These are phyloP conservation scores for Kernera saxatilis DNA, from an alignment of 345 rosid genomes.

Conservation along the genomic window DNA sequence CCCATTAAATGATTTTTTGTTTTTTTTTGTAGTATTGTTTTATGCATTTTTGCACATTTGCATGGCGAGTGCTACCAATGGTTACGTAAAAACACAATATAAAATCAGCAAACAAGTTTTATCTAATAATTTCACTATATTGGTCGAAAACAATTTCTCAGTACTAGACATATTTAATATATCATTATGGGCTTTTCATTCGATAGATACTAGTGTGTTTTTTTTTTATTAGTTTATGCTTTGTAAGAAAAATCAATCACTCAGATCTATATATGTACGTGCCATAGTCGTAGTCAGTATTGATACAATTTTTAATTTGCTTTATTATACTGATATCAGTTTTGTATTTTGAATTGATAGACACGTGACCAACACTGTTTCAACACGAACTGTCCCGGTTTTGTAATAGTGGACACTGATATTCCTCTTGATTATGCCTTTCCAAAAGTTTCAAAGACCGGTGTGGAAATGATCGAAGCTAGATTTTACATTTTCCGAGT, in stretches of 20 bases:
- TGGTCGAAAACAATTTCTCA: background rate
- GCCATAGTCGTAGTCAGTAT: background rate
- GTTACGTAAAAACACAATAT: background rate
- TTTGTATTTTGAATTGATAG: background rate
- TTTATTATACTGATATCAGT: background rate
- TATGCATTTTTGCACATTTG: background rate
- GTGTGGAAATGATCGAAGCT: background rate
- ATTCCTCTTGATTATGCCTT: constrained; percentile 9
- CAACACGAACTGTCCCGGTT: constrained; percentile 13
- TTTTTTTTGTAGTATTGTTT: background rate
- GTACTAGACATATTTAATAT: background rate
- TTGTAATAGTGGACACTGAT: background rate
- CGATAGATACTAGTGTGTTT: too few species aligned
- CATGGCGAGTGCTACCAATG: background rate
- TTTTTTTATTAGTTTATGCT: background rate
- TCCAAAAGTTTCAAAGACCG: background rate
- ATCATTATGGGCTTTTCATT: background rate
- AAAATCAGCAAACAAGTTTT: background rate
- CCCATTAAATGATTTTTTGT: background rate
- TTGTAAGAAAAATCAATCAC: background rate
- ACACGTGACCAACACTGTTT: constrained; percentile 3
- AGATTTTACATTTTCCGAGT: background rate
- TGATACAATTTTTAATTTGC: background rate
- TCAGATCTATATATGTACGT: too few species aligned
- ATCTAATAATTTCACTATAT: too few species aligned